Evolutionary conservation across 129 eudicot species (phyloP).

Genomic region (Flaveria sonorensis): DNA sequence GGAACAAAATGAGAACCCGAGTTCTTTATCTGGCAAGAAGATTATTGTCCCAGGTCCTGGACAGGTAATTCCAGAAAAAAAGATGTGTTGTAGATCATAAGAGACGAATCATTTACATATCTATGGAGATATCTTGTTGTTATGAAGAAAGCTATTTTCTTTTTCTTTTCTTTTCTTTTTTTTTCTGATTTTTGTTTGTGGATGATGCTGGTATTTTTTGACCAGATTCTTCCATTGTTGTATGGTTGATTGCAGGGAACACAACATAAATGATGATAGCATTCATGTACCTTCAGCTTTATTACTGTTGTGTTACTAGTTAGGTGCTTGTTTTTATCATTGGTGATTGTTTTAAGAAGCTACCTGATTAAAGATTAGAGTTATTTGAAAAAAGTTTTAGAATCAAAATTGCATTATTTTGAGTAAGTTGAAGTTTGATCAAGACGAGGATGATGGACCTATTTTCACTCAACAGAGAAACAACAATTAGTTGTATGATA

Average conservation of each 20-base stretch:
- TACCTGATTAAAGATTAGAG: not conserved
- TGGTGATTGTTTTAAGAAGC: not conserved
- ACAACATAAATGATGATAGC: slow-evolving; percentile 28
- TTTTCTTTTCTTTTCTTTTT: not conserved
- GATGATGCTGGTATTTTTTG: slow-evolving; percentile 35
- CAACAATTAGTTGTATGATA: too few species aligned
- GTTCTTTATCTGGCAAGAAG: slow-evolving; percentile 70
- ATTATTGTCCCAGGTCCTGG: slow-evolving; percentile 91
- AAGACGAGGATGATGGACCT: too few species aligned
- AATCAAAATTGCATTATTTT: not conserved
- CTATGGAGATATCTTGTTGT: slow-evolving; percentile 9
- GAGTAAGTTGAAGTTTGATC: not conserved
- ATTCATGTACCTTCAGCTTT: slow-evolving; percentile 23
- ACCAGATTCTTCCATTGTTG: slow-evolving; percentile 32
- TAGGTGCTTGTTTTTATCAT: not conserved
- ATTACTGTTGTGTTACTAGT: slow-evolving; percentile 13
- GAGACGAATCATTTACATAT: slow-evolving; percentile 8
- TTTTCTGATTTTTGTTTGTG: not conserved
- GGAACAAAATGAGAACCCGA: slow-evolving; percentile 70
- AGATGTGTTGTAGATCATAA: slow-evolving; percentile 63
- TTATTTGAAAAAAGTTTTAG: not conserved
- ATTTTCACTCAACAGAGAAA: too few species aligned
- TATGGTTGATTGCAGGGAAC: slow-evolving; percentile 27
- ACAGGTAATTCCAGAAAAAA: slow-evolving; percentile 82
- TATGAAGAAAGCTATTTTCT: not conserved